A percentile compares a stretch with the other conserved stretches of the same genome.
Evolutionary conservation across 805 yeast genomes (phyloP).

Genomic region (Candida oleophila): DNA sequence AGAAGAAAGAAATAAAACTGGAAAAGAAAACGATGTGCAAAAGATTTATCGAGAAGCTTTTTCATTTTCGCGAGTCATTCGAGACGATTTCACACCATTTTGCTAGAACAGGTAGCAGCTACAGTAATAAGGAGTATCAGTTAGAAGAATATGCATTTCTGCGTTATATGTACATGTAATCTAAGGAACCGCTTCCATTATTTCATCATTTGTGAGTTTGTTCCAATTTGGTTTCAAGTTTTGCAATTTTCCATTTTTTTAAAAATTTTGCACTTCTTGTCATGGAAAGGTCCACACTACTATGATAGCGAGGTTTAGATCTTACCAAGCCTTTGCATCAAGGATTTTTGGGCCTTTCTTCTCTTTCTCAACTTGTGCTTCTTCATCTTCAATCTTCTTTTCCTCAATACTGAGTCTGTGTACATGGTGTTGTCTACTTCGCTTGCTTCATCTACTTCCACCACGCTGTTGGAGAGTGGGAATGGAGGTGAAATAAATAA

Average conservation of each 20-base stretch:
- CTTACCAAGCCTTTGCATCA: slow-evolving; percentile 66
- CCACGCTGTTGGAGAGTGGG: not conserved
- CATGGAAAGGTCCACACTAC: not conserved
- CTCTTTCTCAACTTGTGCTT: slow-evolving; percentile 96
- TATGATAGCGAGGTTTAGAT: not conserved
- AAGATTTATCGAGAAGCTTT: not conserved
- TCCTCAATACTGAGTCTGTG: slow-evolving; percentile 73
- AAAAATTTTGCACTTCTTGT: too few species aligned
- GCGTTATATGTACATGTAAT: too few species aligned
- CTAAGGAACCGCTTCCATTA: too few species aligned
- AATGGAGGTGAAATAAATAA: not conserved
- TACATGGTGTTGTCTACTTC: slow-evolving; percentile 35
- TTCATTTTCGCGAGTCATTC: not conserved
- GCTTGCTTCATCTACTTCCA: slow-evolving; percentile 5
- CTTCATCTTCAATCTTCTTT: slow-evolving; percentile 94
- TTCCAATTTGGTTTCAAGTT: too few species aligned
- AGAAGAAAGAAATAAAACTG: not conserved
- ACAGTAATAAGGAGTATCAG: too few species aligned
- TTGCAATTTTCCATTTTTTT: too few species aligned
- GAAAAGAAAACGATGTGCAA: not conserved
- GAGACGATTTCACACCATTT: too few species aligned
- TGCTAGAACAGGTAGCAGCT: too few species aligned
- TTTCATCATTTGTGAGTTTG: too few species aligned
- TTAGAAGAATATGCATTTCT: too few species aligned
- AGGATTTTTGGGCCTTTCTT: slow-evolving; percentile 87